These are phyloP conservation scores for Mortierella sp. DNA, from an alignment of 371 early-diverging fungal genomes.

Conservation along the genomic window DNA sequence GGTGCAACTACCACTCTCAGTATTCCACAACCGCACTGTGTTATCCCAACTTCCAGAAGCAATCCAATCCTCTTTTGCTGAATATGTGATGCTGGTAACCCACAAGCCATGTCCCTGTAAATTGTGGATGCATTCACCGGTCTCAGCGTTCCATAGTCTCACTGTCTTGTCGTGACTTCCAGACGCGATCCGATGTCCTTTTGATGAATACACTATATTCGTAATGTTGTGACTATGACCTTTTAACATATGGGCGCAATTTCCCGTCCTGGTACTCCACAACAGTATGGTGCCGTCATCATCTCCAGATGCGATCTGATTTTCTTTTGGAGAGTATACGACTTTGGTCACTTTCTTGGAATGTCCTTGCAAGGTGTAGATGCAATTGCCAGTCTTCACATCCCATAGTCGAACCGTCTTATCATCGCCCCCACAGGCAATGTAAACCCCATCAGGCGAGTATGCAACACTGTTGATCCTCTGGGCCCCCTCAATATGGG, in stretches of 20 bases:
- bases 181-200: not conserved
- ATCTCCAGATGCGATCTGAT: not conserved
- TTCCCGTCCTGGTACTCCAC: not conserved
- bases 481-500: too few relatives aligned
- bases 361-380: not conserved
- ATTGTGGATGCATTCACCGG: not conserved
- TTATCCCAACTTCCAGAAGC: constrained; percentile 12
- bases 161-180: not conserved
- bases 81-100: constrained; percentile 4
- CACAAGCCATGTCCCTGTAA: not conserved
- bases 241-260: constrained; percentile 17
- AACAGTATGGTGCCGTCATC: not conserved
- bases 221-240: not conserved
- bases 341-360: not conserved
- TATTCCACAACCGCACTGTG: constrained; percentile 10
- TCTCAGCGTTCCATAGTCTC: not conserved
- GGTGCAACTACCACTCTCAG: not conserved
- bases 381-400: not conserved
- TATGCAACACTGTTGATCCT: not conserved
- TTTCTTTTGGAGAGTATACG: not conserved
- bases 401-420: constrained; percentile 4
- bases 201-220: not conserved
- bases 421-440: constrained; percentile 8
- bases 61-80: not conserved
- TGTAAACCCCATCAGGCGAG: constrained; percentile 8